Base-by-base conservation (phyloP, 108 stramenopile genomes). In the Chaetoceros tenuissimus region DNA sequence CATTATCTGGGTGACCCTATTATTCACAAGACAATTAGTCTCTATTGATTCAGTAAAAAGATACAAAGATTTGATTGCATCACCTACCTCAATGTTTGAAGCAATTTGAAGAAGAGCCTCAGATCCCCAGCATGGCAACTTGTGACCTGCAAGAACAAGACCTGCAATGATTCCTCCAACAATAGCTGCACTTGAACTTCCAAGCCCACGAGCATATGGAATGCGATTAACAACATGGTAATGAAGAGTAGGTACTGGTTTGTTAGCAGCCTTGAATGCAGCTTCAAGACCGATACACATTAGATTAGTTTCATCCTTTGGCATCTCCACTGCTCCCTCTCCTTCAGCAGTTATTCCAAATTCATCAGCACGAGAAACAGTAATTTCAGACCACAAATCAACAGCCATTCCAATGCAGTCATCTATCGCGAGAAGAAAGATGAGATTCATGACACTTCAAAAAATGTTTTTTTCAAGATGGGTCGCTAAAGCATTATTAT, bases 331-430 rank as follows among this genome's bases (percentile, higher is more conserved):
- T 18, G 88, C 90, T 18, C 90, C 90, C 18, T 95, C 90, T 7
- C 94, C 94, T 60, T 86, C 83, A 18, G 84, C 88, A 24, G 82
- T 85, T 50, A 95, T 97, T 66, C 85, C 85, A 64, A 99, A 99
- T 48, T 69, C 77, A 21, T 94, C 94, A 3, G 87, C 56, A 25
- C 96, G 82, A 46, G 75, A 64, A 24, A 98, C 96, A 3, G 96
- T 96, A 1, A 97, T 85, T 67, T 98, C 97, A 0, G 85, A 87
- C 98, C 98, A 99, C 62, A 99, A 78, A 74, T 98, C 96, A 27
- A 99, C 92, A 8, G 96, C 96, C 79, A 97, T 84, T 1, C 98
- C 98, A 53, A 99, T 79, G 71, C 94, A 96, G 63, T 99, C 98
- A 67, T 89, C 81, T 83, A 47, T 53, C 23, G 16, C 13, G 18